Percentiles rank a stretch among this genome's conserved stretches.
phyloP scores from a whole-genome alignment of 2,329 filamentous ascomycete species.

The Camptophora hylomeconis region DNA sequence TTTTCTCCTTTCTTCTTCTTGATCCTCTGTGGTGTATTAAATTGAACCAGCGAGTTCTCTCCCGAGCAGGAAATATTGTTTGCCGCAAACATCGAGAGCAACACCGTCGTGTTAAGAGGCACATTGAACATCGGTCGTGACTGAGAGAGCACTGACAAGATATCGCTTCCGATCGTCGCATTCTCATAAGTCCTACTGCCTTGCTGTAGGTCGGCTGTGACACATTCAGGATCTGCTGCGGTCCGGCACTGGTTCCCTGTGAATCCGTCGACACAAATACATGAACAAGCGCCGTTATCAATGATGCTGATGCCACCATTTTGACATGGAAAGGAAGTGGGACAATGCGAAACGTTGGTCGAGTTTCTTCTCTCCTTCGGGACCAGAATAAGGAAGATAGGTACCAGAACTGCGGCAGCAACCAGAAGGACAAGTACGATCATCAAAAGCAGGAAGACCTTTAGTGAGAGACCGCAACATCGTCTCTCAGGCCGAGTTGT shows the following conservation, averaged over 20 bases:
- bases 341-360: slow-evolving; percentile 36
- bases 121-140: slow-evolving; percentile 61
- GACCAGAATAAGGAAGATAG: slow-evolving; percentile 50
- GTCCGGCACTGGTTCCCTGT: slow-evolving; percentile 49
- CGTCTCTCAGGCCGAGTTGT: slow-evolving; percentile 26
- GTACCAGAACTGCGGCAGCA: slow-evolving; percentile 70
- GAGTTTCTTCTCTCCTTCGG: slow-evolving; percentile 33
- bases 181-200: slow-evolving; percentile 35
- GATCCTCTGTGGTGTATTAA: slow-evolving; percentile 19
- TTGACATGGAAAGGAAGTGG: slow-evolving; percentile 49
- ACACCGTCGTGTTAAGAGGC: slow-evolving; percentile 53
- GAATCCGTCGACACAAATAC: slow-evolving; percentile 81
- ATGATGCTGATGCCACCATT: slow-evolving; percentile 73
- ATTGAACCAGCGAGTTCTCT: slow-evolving; percentile 80
- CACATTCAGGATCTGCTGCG: slow-evolving; percentile 39
- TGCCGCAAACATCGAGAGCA: slow-evolving; percentile 64
- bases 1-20: too few species aligned
- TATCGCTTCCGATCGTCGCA: slow-evolving; percentile 67
- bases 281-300: slow-evolving; percentile 58
- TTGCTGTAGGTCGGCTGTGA: slow-evolving; percentile 33
- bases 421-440: slow-evolving; percentile 59
- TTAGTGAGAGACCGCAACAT: slow-evolving; percentile 75
- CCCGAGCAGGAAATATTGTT: slow-evolving; percentile 66
- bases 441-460: slow-evolving; percentile 56
- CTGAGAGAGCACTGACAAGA: slow-evolving; percentile 59